phyloP scores from a whole-genome alignment of 371 early-diverging fungal genomes.

The Rhizopus arrhizus region DNA sequence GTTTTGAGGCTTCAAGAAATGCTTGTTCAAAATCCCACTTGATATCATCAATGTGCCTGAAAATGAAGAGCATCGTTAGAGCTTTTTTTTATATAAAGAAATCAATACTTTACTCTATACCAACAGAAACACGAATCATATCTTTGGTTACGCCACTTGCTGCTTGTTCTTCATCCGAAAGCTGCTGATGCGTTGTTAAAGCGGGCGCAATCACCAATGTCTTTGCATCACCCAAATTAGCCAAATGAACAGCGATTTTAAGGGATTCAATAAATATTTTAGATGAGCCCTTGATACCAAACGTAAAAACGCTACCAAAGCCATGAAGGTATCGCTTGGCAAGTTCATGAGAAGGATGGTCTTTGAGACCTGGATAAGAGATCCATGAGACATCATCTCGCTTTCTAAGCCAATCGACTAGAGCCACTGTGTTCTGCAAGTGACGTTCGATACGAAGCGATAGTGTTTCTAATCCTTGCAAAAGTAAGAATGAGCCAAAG shows the following conservation, averaged over 20 bases:
- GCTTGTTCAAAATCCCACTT: conserved; percentile 74
- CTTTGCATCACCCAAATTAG: conserved; percentile 90
- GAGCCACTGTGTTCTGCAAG: conserved; percentile 71
- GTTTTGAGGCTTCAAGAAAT: conserved; percentile 29
- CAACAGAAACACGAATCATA: conserved; percentile 84
- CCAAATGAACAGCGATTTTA: conserved; percentile 80
- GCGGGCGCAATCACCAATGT: conserved; percentile 86
- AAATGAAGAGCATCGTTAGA: neutral
- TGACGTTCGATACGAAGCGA: conserved; percentile 89
- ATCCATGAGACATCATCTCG: conserved; percentile 74
- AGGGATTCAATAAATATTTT: conserved; percentile 74
- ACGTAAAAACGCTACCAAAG: conserved; percentile 85
- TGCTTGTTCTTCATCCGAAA: conserved; percentile 76
- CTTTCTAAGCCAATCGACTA: conserved; percentile 78
- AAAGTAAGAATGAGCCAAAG: conserved; percentile 81
- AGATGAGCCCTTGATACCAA: conserved; percentile 74
- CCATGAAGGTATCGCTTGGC: conserved; percentile 81
- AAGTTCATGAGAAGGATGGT: conserved; percentile 69
- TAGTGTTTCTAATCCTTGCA: conserved; percentile 87
- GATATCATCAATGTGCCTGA: conserved; percentile 84
- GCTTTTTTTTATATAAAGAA: neutral
- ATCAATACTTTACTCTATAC: conserved; percentile 60
- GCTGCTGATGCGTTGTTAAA: conserved; percentile 85
- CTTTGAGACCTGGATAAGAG: conserved; percentile 81
- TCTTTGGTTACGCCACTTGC: conserved; percentile 81